Evolutionary conservation across 371 early-diverging fungal genomes (phyloP).

Genomic region (Blakeslea trispora): DNA sequence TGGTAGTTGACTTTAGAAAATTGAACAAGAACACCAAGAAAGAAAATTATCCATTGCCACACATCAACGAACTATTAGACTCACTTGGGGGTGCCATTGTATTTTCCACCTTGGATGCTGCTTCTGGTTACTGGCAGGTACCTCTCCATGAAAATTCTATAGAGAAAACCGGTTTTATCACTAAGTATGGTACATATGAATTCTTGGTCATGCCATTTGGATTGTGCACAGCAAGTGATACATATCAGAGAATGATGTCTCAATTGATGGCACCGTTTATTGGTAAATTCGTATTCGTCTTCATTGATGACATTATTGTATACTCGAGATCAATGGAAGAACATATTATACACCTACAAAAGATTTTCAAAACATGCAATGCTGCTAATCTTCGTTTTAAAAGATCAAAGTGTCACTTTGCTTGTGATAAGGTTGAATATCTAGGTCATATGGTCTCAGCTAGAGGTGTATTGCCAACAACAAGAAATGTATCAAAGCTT

Average conservation of each 20-base stretch:
- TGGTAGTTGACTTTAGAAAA: conserved; percentile 31
- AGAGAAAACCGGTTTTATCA: conserved; percentile 56
- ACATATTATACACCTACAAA: conserved; percentile 30
- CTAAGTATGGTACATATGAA: conserved; percentile 42
- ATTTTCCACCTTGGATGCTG: conserved; percentile 14
- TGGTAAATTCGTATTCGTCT: conserved; percentile 33
- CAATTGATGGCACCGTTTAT: conserved; percentile 9
- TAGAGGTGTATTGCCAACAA: conserved; percentile 23
- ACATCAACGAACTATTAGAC: conserved; percentile 41
- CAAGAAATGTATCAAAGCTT: conserved; percentile 14
- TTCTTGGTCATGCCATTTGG: conserved; percentile 58
- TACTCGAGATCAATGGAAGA: conserved; percentile 31
- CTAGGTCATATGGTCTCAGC: conserved; percentile 38
- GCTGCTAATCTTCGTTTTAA: conserved; percentile 46
- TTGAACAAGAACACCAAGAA: conserved; percentile 43
- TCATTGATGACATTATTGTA: conserved; percentile 54
- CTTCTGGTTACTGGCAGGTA: conserved; percentile 42
- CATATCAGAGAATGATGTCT: conserved; percentile 49
- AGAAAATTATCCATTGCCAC: conserved; percentile 42
- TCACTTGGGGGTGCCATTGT: conserved; percentile 12
- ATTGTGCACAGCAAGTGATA: conserved; percentile 40
- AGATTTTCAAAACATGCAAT: conserved; percentile 32
- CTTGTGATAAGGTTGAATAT: conserved; percentile 18
- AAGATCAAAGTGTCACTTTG: conserved; percentile 42
- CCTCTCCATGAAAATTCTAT: conserved; percentile 22